Base-by-base conservation (phyloP, 1,284 basidiomycete species). In the Moesziomyces sp. region DNA sequence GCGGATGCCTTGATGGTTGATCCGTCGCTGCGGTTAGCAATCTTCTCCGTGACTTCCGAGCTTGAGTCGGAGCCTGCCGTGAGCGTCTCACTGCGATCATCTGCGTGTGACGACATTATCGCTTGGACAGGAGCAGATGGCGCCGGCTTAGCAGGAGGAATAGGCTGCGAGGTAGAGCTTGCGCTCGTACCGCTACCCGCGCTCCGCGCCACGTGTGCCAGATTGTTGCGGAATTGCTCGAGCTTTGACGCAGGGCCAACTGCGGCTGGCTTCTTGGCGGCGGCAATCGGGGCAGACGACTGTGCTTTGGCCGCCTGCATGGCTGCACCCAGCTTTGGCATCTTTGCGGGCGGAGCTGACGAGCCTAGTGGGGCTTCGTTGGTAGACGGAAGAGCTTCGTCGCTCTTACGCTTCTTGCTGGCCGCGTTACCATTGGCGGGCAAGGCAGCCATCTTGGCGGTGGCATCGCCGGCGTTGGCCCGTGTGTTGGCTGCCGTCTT, bases 1-100 rank as follows among this genome's bases (percentile, higher is more conserved):
- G 70, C 64, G 9, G 70, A 67, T 23, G 57, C 64, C 51, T 73
- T 73, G 70, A 73, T 67, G 33, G 70, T 73, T 9, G 70, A 73
- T 30, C 67, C 70, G 33, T 57, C 53, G 45, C 70, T 73, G 50
- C 57, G 63, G 53, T 42, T 58, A 23, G 52, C 51, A 18, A 64
- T 46, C 57, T 60, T 67, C 48, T 73, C 59, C 3, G 63, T 67
- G 52, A 59, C 58, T 26, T 73, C 70, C n/a, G 60, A 62, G 43
- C 56, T 46, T 16, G 64, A 63, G 18, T 73, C 70, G n/a, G 64
- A 73, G 13, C 42, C 57, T 28, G 42, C 46, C 23, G 59, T 28
- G 1, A 44, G 45, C 18, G 19, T 13, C 9, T 52, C 51, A 18
- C 44, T 59, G 9, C 33, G 45, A 16, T 45, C 40, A 6, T 61